Conservation (phyloP, 192 early-diverging fungal species). For the Obelidium mucronatum region DNA sequence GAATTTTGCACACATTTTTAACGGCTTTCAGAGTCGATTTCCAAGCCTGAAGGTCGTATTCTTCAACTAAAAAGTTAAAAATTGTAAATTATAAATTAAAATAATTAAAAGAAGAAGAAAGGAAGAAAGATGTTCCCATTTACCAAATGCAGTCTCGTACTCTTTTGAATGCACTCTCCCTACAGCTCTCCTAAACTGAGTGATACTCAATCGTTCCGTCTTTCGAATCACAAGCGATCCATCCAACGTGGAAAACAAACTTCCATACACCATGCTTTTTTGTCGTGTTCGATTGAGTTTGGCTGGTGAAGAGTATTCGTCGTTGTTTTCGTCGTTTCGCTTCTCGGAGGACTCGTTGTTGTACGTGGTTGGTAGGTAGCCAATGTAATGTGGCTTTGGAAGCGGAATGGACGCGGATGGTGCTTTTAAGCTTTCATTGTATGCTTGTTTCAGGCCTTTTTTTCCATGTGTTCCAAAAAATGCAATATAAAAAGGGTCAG, state of each 20-base stretch:
- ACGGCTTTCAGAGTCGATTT: constrained; percentile 72
- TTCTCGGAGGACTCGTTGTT: background rate
- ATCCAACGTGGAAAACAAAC: constrained; percentile 12
- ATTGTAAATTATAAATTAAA: background rate
- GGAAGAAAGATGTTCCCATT: no score
- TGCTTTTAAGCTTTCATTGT: background rate
- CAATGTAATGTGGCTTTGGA: constrained; percentile 26
- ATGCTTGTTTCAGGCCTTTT: background rate
- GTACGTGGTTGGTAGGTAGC: constrained; percentile 4
- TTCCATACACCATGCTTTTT: constrained; percentile 10
- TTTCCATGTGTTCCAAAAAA: no score
- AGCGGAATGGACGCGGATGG: constrained; percentile 5
- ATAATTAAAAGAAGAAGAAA: background rate
- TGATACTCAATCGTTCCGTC: constrained; percentile 12
- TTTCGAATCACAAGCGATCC: constrained; percentile 7
- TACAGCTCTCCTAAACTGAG: constrained; percentile 49
- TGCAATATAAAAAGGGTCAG: no score
- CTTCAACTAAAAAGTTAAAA: constrained; percentile 58
- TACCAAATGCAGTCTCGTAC: constrained; percentile 51
- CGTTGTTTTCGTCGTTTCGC: background rate
- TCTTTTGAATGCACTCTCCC: constrained; percentile 47
- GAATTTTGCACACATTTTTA: constrained; percentile 77
- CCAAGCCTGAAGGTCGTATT: constrained; percentile 75
- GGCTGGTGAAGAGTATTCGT: background rate
- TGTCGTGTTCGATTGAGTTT: background rate